phyloP scores from a whole-genome alignment of 75 land plant genomes.

The Picea glauca region DNA sequence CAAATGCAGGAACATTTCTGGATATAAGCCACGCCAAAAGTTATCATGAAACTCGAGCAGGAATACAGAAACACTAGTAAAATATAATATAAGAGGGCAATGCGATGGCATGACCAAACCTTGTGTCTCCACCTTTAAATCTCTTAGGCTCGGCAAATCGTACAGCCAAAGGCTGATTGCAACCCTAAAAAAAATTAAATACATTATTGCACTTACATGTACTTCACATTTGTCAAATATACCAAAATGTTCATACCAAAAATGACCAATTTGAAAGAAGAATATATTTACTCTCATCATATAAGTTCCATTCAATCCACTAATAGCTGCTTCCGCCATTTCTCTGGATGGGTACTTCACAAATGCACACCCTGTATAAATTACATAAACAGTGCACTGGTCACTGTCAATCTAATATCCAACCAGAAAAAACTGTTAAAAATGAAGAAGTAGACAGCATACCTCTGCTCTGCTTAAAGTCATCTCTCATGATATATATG shows the following conservation, averaged over 20 bases:
- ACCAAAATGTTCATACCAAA: not conserved
- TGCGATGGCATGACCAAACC: constrained; percentile 13
- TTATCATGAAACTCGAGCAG: not conserved
- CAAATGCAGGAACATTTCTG: constrained; percentile 62
- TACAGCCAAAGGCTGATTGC: constrained; percentile 50
- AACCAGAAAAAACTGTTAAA: not conserved
- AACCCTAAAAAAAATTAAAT: constrained; percentile 22
- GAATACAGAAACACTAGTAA: not conserved
- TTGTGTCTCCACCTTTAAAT: constrained; percentile 29
- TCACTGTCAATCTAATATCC: not conserved
- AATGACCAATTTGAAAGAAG: not conserved
- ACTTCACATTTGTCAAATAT: not conserved
- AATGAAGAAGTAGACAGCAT: not conserved
- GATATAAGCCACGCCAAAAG: not conserved
- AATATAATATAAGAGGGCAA: not conserved
- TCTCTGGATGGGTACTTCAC: constrained; percentile 41
- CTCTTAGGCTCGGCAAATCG: constrained; percentile 60
- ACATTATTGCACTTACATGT: not conserved
- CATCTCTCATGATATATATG: constrained; percentile 47
- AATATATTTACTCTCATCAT: constrained; percentile 27
- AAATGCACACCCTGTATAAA: constrained; percentile 44
- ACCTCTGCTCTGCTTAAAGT: constrained; percentile 44
- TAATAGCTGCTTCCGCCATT: constrained; percentile 40
- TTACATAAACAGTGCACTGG: not conserved
- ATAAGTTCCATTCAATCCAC: constrained; percentile 27